Evolutionary conservation across 1,284 basidiomycete genomes (phyloP).

Genomic region (Hemileccinum hortonii): DNA sequence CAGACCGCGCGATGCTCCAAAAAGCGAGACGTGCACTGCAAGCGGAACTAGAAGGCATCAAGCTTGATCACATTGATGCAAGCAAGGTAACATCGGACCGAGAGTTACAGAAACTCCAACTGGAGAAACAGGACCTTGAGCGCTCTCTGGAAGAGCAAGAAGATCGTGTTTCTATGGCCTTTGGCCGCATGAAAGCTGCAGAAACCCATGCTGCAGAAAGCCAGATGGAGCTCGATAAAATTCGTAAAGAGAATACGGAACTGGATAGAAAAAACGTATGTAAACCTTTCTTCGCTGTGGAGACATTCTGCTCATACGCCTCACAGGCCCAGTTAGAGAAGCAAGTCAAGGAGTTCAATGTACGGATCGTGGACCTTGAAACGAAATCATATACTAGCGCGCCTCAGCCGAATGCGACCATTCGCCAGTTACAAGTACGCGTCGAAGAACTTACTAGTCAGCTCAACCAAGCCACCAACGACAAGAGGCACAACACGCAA

Average conservation of each 20-base stretch:
- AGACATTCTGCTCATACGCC: slow-evolving; percentile 4
- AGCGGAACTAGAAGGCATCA: slow-evolving; percentile 77
- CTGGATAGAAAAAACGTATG: slow-evolving; percentile 75
- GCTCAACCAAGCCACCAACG: slow-evolving; percentile 49
- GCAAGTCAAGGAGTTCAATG: slow-evolving; percentile 78
- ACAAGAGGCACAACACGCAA: slow-evolving; percentile 50
- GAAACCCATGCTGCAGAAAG: slow-evolving; percentile 74
- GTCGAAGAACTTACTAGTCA: slow-evolving; percentile 72
- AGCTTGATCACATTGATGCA: slow-evolving; percentile 70
- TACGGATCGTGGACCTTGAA: slow-evolving; percentile 79
- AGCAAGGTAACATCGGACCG: slow-evolving; percentile 70
- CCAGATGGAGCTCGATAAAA: slow-evolving; percentile 71
- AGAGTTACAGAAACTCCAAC: slow-evolving; percentile 69
- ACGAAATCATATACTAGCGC: slow-evolving; percentile 69
- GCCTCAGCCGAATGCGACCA: slow-evolving; percentile 54
- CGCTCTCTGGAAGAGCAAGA: slow-evolving; percentile 77
- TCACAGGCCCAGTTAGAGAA: slow-evolving; percentile 75
- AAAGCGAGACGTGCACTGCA: slow-evolving; percentile 82
- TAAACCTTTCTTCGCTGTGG: slow-evolving; percentile 11
- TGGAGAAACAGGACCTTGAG: slow-evolving; percentile 79
- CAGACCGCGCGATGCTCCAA: slow-evolving; percentile 74
- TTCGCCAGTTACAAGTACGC: slow-evolving; percentile 61
- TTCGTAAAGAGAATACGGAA: slow-evolving; percentile 75
- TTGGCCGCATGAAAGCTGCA: slow-evolving; percentile 78
- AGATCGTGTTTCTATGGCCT: slow-evolving; percentile 69